Base-by-base conservation (phyloP, 2,329 filamentous ascomycete species). In the Sporothrix brunneoviolacea region DNA sequence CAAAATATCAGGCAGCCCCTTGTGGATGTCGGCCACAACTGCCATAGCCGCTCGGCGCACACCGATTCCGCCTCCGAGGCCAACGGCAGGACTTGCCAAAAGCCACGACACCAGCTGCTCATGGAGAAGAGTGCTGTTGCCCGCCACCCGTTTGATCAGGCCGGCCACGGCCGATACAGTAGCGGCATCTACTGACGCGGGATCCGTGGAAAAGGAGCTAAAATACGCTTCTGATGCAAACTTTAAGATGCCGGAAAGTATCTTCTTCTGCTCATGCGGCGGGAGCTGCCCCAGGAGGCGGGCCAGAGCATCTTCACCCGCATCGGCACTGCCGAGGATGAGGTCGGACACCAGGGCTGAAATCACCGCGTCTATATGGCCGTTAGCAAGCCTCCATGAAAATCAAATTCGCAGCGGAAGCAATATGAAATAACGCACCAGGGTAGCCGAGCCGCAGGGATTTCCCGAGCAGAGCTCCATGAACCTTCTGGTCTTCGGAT, bases 391-490 rank as follows among this genome's bases (percentile, higher is more conserved):
- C 18, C 19, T 1, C 15, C 22, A 5, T 10, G 18, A 22, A 3
- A 22, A 4, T 21, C 2, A 35, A 16, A 27, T 12, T 30, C 10
- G 4, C 15, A 9, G 2, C 15, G 13, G 5, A 28, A 30, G n/a
- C 18, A 2, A 28, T 1, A 35, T 13, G 27, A 35, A 28, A 30
- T 15, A 3, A 33, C 70, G 62, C 72, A 86, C 88, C 84, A 48
- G 76, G 71, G 65, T 93, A 88, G 3, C 88, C 88, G 27, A 95
- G 65, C 27, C 77, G 83, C 52, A 91, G 68, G 1, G 80, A 73
- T 55, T 84, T 83, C 4, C 78, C 67, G 13, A 81, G 67, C 2
- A 83, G 44, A 3, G 74, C 70, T 15, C 70, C 70, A 38, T 68
- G 71, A 8, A 75, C 60, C 43, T 68, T 74, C 12, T 64, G 54